Percentiles rank a stretch among this genome's conserved stretches.
Conservation (phyloP, 768 basidiomycete genomes). For the Dentipellis sp. region DNA sequence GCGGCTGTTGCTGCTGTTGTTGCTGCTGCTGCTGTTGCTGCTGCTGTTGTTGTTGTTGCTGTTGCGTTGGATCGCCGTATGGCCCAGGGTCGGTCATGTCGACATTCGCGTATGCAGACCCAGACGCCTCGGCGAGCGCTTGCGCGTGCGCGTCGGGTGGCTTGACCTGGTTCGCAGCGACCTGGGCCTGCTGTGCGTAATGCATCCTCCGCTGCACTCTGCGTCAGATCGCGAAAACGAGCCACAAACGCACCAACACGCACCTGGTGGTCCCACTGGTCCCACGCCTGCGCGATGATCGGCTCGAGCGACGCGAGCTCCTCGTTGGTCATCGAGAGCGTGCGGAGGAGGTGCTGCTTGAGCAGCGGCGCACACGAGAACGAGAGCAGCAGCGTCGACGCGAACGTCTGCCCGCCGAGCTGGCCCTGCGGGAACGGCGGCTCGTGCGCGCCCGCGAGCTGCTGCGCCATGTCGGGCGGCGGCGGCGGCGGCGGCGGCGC, state of each 20-base stretch:
- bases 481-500: background rate
- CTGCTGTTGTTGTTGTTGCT: conserved; percentile 7
- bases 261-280: conserved; percentile 80
- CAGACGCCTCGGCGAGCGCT: conserved; percentile 14
- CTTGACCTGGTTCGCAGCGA: conserved; percentile 14
- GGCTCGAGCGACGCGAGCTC: conserved; percentile 74
- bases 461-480: conserved; percentile 12
- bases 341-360: conserved; percentile 67
- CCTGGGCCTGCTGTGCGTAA: conserved; percentile 27
- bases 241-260: conserved; percentile 16
- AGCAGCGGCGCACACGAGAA: conserved; percentile 67
- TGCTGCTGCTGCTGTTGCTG: background rate
- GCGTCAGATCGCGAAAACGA: conserved; percentile 1
- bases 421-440: conserved; percentile 55
- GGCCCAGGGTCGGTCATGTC: conserved; percentile 6
- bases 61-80: conserved; percentile 4
- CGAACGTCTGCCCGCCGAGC: conserved; percentile 67
- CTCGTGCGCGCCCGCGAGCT: conserved; percentile 30
- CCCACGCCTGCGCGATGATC: conserved; percentile 77
- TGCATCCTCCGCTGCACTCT: conserved; percentile 35
- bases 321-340: conserved; percentile 66
- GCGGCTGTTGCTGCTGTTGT: background rate
- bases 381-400: conserved; percentile 66
- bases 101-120: conserved; percentile 11
- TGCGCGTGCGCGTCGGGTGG: conserved; percentile 20